A percentile compares a stretch with the other conserved stretches of the same genome.
Evolutionary conservation across 768 basidiomycete species (phyloP).

Genomic region (Ramaria sp.): DNA sequence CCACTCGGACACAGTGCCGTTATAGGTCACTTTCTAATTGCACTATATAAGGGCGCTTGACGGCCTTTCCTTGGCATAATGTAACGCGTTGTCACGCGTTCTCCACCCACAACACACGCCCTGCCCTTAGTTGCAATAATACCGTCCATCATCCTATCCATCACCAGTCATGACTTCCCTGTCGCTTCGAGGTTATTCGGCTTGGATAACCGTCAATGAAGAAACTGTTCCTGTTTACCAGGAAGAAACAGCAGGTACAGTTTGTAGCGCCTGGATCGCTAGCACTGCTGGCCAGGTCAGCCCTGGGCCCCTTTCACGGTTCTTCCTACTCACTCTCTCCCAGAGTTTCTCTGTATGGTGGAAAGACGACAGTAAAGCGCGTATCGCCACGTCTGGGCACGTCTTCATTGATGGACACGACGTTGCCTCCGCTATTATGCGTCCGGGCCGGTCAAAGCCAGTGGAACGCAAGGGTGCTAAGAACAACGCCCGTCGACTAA

Average conservation of each 20-base stretch:
- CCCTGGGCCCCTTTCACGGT: neutral
- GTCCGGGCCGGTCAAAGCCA: slow-evolving; percentile 49
- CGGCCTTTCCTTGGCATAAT: neutral
- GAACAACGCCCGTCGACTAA: slow-evolving; percentile 27
- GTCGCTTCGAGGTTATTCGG: slow-evolving; percentile 51
- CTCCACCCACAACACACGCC: neutral
- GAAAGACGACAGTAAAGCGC: slow-evolving; percentile 44
- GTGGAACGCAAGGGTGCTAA: slow-evolving; percentile 40
- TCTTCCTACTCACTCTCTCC: neutral
- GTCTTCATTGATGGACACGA: slow-evolving; percentile 50
- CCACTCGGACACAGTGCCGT: slow-evolving; percentile 39
- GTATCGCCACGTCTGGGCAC: slow-evolving; percentile 43
- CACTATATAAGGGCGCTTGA: too few species aligned
- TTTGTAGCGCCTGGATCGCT: slow-evolving; percentile 51
- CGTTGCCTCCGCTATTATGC: slow-evolving; percentile 22
- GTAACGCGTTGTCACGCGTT: neutral
- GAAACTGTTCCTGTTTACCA: slow-evolving; percentile 43
- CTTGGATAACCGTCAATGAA: slow-evolving; percentile 53
- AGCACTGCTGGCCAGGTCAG: slow-evolving; percentile 48
- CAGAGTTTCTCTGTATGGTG: slow-evolving; percentile 55
- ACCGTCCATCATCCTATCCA: neutral
- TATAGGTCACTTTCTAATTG: neutral
- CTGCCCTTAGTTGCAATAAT: neutral
- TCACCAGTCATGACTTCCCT: slow-evolving; percentile 20
- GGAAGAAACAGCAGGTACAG: slow-evolving; percentile 36